Evolutionary conservation across 2,329 filamentous ascomycete genomes (phyloP), one percentile per base, ranked within the genome.

Genomic region (Lasiodiplodia gonubiensis): DNA sequence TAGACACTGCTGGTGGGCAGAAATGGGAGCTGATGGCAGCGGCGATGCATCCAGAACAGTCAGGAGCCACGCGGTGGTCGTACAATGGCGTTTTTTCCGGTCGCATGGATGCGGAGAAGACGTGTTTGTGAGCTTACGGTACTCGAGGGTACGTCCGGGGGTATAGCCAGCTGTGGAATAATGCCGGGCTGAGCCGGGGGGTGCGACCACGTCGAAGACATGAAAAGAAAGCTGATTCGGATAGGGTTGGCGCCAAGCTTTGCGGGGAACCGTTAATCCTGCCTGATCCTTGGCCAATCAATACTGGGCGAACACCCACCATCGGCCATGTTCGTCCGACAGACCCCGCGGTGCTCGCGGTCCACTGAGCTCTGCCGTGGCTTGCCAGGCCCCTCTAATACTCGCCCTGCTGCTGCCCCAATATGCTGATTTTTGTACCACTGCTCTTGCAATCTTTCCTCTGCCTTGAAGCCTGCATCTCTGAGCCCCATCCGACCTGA

Each of bases 71-170:
- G 42, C 27, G 8, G 23, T 35, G 25, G 59, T 51, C 46, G 59
- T n/a, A 37, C 59, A n/a, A 63, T 63, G 59, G 59, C 59, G 59
- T 23, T 12, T 30, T 8, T 51, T 5, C 59, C 59, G 59, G 59
- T 46, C 59, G 59, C 46, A 51, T 35, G 59, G 59, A n/a, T 63
- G 59, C 59, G 59, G 59, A 63, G 59, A 63, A 63, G 46, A n/a
- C 35, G 23, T 63, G 39, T 52, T 35, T 51, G 25, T 61, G 59
- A 63, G 59, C 59, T 63, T 63, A 63, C 57, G 8, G 39, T 61
- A 61, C 39, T 61, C 25, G 30, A 55, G 53, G 30, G 25, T 33
- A 63, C 46, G 10, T 37, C 59, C 59, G 59, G 59, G 59, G 23
- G n/a, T 51, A 49, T 37, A 16, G 25, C 59, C 59, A 51, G 27